phyloP scores from a whole-genome alignment of 352 stramenopile species.

The Globisporangium parvum region DNA sequence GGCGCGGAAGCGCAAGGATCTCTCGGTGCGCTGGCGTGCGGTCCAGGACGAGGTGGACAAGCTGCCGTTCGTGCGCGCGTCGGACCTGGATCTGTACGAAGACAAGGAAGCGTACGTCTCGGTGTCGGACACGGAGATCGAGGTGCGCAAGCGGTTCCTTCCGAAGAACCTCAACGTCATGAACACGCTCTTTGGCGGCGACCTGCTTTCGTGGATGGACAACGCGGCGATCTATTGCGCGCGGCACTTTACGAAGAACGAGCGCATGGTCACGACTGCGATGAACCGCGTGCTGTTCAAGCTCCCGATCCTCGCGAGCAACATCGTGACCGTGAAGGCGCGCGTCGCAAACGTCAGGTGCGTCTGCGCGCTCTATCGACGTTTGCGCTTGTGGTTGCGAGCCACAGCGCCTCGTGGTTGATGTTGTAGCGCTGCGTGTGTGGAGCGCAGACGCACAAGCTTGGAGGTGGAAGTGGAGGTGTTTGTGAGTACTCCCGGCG shows the following conservation, averaged over 20 bases:
- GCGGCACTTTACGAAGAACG: conserved; percentile 55
- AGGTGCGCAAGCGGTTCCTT: conserved; percentile 69
- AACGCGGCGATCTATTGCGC: conserved; percentile 55
- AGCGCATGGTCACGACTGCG: conserved; percentile 52
- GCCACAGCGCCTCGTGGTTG: background rate
- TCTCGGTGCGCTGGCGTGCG: conserved; percentile 31
- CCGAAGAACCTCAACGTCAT: conserved; percentile 69
- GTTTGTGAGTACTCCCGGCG: conserved; percentile 42
- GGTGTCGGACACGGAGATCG: conserved; percentile 52
- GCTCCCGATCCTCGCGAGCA: conserved; percentile 49
- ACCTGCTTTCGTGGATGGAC: conserved; percentile 63
- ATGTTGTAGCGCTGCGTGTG: background rate
- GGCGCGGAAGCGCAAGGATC: conserved; percentile 27
- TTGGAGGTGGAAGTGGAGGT: conserved; percentile 67
- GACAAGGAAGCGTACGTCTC: conserved; percentile 23
- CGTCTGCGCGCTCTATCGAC: background rate
- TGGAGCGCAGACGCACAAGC: conserved; percentile 28
- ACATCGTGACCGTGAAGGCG: conserved; percentile 58
- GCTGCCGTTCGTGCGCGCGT: conserved; percentile 16
- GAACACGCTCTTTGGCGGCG: conserved; percentile 61
- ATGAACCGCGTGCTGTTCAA: conserved; percentile 71
- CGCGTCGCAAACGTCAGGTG: conserved; percentile 46
- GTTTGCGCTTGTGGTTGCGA: too few species aligned
- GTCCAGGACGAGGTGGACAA: conserved; percentile 41
- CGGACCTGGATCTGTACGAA: conserved; percentile 7